Evolutionary conservation across 495 filamentous ascomycete species (phyloP), one percentile per base, ranked within the genome.

Genomic region (Cairneyella variabilis): DNA sequence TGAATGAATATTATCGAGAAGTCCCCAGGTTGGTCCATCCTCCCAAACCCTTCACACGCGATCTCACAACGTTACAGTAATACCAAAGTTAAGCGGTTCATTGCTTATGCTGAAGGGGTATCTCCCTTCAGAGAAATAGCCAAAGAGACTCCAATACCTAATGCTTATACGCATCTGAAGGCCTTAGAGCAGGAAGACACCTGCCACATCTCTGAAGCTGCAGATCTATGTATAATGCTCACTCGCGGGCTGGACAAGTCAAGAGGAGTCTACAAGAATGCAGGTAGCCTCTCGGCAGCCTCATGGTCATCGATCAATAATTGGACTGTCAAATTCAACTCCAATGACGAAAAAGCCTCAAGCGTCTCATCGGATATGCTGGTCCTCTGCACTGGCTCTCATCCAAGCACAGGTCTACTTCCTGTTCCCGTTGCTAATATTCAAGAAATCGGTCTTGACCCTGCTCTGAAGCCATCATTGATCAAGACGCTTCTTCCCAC

Each of bases 321-420:
- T 26, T 79, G 76, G 76, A 73, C 66, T 4, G 71, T 81, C 38
- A 59, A 57, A 6, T 59, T 81, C 43, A 37, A 28, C 12, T 26
- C 48, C 18, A 16, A n/a, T 26, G 42, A 43, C 30, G 18, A 43
- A 9, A 6, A 18, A 32, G 47, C 53, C 27, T 64, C 74, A 3
- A 54, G 69, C 11, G 64, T 73, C 28, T 22, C 39, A 11, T 57
- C 61, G 17, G 39, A 53, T 18, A 32, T 61, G 22, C 61, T 84
- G 11, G 74, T 82, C 36, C 73, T 83, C 51, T 83, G 80, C 68
- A 84, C 81, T 10, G 81, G 81, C 48, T 71, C 78, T 2, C 68
- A 67, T 38, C 81, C 81, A 12, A 76, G 70, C 17, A 56, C 67
- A 11, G 42, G 42, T 2, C 51, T 55, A 9, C 59, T 73, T 1